Base-by-base conservation (phyloP, 768 basidiomycete species). In the Serpula lacrymans region DNA sequence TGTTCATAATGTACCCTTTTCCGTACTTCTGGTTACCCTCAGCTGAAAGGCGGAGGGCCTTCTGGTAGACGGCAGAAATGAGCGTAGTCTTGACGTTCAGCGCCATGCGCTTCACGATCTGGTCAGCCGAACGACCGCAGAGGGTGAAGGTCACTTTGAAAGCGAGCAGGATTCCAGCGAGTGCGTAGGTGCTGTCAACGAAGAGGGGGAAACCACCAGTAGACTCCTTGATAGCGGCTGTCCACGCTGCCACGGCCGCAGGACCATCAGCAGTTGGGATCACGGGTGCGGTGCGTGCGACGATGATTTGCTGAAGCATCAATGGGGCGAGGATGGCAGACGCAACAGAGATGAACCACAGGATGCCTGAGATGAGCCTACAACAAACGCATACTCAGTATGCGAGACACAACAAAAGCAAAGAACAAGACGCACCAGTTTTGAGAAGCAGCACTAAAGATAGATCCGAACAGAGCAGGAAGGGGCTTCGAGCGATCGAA, bases 141-240 rank as follows among this genome's bases (percentile, higher is more conserved):
- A 59, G 18, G 5, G 55, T 51, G 35, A 21, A 50, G n/a, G 49
- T 33, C 1, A 60, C 16, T 41, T 59, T 59, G 42, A 59, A 34
- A 20, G 23, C 54, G 35, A 59, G 49, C 21, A 59, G 45, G 12
- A 59, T 45, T 29, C 48, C 43, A 5, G 37, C 58, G 28, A 60
- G 28, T 8, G 39, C 45, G 26, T 57, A 59, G 30, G 58, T 59
- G 23, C 43, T 42, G 41, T 59, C 42, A 14, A 52, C 13, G 30
- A 59, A 49, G 5, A 59, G 49, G 28, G 58, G 58, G 33, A 59
- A 57, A 21, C 58, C 58, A n/a, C 58, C 58, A 3, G 58, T 59
- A n/a, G 27, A 28, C 26, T 34, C 17, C 44, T 55, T 32, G 18
- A 59, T 57, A 7, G n/a, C 33, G 4, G 46, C 26, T 11, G 42